Percentiles rank a stretch among this genome's conserved stretches.
Evolutionary conservation across 78 protist species (phyloP).

Genomic region (Dictyostelium firmibasis): DNA sequence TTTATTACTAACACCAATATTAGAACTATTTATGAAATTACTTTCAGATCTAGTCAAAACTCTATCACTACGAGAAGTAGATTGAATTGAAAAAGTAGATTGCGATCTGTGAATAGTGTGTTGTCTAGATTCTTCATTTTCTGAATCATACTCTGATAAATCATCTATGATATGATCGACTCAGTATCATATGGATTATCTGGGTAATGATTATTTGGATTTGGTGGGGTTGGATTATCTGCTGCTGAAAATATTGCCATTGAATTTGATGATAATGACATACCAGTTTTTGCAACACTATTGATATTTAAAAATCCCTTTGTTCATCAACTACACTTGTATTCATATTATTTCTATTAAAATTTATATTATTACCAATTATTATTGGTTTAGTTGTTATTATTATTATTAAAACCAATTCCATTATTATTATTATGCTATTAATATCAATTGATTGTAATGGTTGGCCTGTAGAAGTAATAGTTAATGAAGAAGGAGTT

Average conservation of each 20-base stretch:
- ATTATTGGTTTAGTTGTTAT: background rate
- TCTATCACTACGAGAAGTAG: background rate
- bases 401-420: no score
- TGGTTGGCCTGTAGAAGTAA: no score
- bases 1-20: background rate
- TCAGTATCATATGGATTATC: background rate
- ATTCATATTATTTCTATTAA: no score
- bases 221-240: background rate
- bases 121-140: background rate
- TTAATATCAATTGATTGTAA: no score
- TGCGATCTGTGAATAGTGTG: background rate
- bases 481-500: no score
- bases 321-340: background rate
- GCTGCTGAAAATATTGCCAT: conserved; percentile 66
- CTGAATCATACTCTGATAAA: background rate
- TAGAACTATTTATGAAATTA: background rate
- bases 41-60: background rate
- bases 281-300: background rate
- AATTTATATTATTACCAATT: background rate
- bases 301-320: background rate
- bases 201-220: background rate
- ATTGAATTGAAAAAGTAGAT: background rate
- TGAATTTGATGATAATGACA: conserved; percentile 55
- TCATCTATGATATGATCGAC: conserved; percentile 31
- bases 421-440: no score